phyloP scores from a whole-genome alignment of 179 eudicot species.

The Vitellaria paradoxa region DNA sequence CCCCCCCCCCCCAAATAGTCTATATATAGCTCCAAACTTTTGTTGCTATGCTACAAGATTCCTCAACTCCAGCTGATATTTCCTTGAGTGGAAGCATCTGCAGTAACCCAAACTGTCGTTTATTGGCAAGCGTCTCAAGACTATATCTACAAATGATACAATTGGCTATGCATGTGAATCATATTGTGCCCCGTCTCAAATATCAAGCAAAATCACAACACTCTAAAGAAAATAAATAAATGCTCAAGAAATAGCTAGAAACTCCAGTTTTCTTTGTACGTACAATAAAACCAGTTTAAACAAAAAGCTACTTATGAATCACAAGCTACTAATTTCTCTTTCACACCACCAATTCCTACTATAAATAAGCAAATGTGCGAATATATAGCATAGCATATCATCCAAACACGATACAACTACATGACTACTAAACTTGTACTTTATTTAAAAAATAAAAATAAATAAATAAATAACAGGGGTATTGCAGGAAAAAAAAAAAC shows the following conservation, averaged over 20 bases:
- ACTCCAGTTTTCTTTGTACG: not conserved
- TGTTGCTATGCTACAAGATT: no score
- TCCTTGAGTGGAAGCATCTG: no score
- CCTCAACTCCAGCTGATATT: no score
- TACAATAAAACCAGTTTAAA: conserved; percentile 13
- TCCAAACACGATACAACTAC: no score
- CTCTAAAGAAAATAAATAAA: not conserved
- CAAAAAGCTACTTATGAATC: not conserved
- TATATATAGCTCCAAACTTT: no score
- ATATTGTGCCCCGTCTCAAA: no score
- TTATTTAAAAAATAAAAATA: not conserved
- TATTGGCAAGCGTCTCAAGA: no score
- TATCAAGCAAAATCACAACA: no score
- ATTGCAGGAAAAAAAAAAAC: not conserved
- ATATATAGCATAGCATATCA: not conserved
- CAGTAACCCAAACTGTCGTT: no score
- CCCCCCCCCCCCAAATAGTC: no score
- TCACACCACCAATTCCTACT: not conserved
- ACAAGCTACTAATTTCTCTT: not conserved
- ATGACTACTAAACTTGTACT: not conserved
- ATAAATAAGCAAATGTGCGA: not conserved
- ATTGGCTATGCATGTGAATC: no score
- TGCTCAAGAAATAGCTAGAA: not conserved
- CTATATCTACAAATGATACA: no score
- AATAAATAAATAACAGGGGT: not conserved